Base-by-base conservation (phyloP, 2,329 filamentous ascomycete species). In the Alternaria panax region DNA sequence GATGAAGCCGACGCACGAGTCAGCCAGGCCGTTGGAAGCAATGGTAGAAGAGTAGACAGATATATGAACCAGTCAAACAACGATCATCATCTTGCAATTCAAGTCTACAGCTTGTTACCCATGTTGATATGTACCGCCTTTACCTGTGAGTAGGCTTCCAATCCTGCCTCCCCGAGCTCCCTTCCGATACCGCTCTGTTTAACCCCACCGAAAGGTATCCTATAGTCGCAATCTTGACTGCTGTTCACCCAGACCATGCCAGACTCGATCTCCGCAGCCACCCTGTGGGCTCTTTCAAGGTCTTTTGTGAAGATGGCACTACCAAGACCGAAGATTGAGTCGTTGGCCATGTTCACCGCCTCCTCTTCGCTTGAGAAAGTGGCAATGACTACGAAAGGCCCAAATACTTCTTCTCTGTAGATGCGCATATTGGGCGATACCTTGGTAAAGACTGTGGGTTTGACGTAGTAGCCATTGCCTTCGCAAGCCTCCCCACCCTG, bases 401-500 rank as follows among this genome's bases (percentile, higher is more conserved):
- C 59, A 20, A 62, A 62, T 8, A 51, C 48, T 28, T 59, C 55
- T 28, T 62, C 59, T 7, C 45, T 22, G 30, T 41, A 59, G 43
- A 54, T 54, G 16, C 51, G 45, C 42, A 51, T 51, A 16, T 34
- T 34, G 24, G 40, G 46, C 11, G 41, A 30, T 7, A 42, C 41
- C 8, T 56, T 52, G 22, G 46, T 46, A n/a, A 76, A 72, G 40
- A 76, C 66, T 7, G 73, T 68, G 18, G 72, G 72, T 14, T 82
- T 73, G 63, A 88, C 79, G 75, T 84, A 87, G 75, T 82, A 88
- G 1, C 85, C 86, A 25, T 80, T 66, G 22, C 62, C 63, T 32
- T 54, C 51, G 18, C 55, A 25, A 3, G 78, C 72, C 25, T 79
- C 51, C 16, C 84, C 85, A 16, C 85, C 85, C 0, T 76, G 68